A percentile compares a stretch with the other conserved stretches of the same genome.
phyloP scores from a whole-genome alignment of 805 yeast genomes.

The Lipomyces kockii region DNA sequence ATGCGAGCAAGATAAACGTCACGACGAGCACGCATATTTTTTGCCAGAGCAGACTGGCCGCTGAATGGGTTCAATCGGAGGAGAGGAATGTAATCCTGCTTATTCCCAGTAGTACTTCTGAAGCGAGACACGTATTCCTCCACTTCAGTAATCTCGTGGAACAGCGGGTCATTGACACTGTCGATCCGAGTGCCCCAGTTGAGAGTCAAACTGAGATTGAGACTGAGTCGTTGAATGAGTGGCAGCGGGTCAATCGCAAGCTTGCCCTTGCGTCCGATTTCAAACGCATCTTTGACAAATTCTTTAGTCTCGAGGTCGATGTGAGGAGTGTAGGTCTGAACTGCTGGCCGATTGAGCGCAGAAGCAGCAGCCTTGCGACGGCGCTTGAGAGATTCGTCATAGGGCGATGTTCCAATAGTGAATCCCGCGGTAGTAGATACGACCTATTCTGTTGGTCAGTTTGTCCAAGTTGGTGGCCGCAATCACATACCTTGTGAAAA shows the following conservation, averaged over 20 bases:
- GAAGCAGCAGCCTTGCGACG: conserved; percentile 49
- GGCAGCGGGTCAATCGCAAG: conserved; percentile 42
- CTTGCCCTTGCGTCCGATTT: conserved; percentile 32
- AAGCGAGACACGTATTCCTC: conserved; percentile 38
- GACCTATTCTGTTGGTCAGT: conserved; percentile 16
- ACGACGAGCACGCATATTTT: conserved; percentile 35
- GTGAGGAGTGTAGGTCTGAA: conserved; percentile 45
- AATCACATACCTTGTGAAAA: conserved; percentile 57
- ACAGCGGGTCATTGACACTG: conserved; percentile 40
- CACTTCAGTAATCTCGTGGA: conserved; percentile 37
- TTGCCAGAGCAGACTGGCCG: conserved; percentile 22
- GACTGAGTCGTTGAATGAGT: conserved; percentile 47
- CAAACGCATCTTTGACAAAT: conserved; percentile 43
- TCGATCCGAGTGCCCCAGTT: conserved; percentile 50
- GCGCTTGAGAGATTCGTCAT: conserved; percentile 48
- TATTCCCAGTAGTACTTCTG: conserved; percentile 47
- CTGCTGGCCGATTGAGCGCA: conserved; percentile 49
- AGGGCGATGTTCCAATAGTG: conserved; percentile 53
- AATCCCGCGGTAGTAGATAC: conserved; percentile 53
- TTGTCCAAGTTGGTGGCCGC: not conserved
- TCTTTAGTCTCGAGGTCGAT: conserved; percentile 47
- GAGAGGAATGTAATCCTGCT: conserved; percentile 49
- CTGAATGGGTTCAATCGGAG: conserved; percentile 35
- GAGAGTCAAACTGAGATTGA: conserved; percentile 49
- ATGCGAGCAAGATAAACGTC: conserved; percentile 32